Evolutionary conservation across 2,329 filamentous ascomycete genomes (phyloP).

Genomic region (Phialophora expanda): DNA sequence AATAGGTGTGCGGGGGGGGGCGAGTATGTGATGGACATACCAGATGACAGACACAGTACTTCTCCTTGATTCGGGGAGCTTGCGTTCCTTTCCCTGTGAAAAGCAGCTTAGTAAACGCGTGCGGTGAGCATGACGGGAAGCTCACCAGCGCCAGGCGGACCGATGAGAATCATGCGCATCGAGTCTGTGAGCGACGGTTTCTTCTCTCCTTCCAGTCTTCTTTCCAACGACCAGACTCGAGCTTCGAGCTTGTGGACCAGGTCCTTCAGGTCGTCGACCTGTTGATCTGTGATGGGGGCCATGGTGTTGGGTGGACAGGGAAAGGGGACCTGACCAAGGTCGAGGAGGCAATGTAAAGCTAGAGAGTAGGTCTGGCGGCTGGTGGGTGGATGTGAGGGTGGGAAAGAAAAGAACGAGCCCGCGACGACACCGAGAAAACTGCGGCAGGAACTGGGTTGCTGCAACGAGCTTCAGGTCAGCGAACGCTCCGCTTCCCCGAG

Average conservation of each 20-base stretch:
- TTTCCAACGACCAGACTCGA: conserved; percentile 84
- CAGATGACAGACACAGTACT: conserved; percentile 95
- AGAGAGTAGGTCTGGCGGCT: conserved; percentile 24
- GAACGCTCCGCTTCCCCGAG: conserved; percentile 8
- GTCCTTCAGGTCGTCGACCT: conserved; percentile 80
- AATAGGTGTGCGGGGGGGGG: background rate
- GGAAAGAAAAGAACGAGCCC: background rate
- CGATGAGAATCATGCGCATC: conserved; percentile 97
- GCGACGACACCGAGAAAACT: conserved; percentile 4
- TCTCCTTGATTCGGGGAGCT: conserved; percentile 97
- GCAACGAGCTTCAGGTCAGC: conserved; percentile 4
- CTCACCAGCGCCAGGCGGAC: conserved; percentile 94
- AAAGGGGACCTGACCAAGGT: conserved; percentile 41
- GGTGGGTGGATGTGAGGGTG: background rate
- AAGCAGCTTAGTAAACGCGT: conserved; percentile 35
- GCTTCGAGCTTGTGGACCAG: conserved; percentile 82
- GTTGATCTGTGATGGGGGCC: conserved; percentile 83
- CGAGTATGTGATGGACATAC: conserved; percentile 59
- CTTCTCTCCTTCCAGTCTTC: conserved; percentile 64
- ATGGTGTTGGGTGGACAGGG: conserved; percentile 60
- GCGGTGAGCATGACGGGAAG: conserved; percentile 29
- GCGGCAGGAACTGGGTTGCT: conserved; percentile 8
- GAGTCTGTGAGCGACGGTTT: conserved; percentile 61
- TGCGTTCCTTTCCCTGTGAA: conserved; percentile 93
- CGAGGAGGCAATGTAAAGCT: conserved; percentile 40